Percentiles rank a stretch among this genome's conserved stretches.
These are phyloP conservation scores for Heritiera littoralis DNA, from an alignment of 345 rosid genomes.

Conservation along the genomic window DNA sequence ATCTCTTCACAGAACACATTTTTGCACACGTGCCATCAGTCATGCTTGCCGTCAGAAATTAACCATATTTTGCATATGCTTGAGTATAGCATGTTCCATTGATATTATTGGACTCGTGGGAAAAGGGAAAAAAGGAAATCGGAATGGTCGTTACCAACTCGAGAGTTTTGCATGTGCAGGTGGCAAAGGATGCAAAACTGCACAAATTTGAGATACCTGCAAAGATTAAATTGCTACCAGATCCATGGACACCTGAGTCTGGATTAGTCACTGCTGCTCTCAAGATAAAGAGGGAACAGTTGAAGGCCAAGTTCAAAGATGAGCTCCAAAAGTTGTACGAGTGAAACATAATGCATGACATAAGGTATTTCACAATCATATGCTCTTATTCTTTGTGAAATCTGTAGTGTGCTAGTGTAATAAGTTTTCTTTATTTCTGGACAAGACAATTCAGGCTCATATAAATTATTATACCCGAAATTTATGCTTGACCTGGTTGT, in stretches of 20 bases:
- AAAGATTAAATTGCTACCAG: slow-evolving; percentile 70
- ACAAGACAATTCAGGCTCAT: not conserved
- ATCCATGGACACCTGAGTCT: slow-evolving; percentile 83
- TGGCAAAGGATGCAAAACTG: slow-evolving; percentile 58
- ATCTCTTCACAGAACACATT: not conserved
- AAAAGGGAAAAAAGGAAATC: not conserved
- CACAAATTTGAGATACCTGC: slow-evolving; percentile 79
- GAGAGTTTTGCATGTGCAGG: slow-evolving; percentile 42
- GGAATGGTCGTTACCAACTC: not conserved
- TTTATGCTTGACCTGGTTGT: no score
- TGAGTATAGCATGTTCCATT: not conserved
- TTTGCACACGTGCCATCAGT: not conserved
- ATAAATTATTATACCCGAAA: not conserved
- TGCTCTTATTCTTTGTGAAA: not conserved
- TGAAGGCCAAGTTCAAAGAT: slow-evolving; percentile 63
- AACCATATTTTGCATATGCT: not conserved
- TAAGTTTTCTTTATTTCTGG: not conserved
- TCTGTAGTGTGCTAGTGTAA: not conserved
- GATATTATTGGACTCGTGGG: not conserved
- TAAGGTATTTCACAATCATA: not conserved
- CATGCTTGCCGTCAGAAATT: not conserved
- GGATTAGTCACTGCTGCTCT: slow-evolving; percentile 78
- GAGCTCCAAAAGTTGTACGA: slow-evolving; percentile 63
- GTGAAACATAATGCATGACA: slow-evolving; percentile 22
- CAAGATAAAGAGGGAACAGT: slow-evolving; percentile 73